phyloP scores from a whole-genome alignment of 345 rosid genomes.

The Lagerstroemia speciosa region DNA sequence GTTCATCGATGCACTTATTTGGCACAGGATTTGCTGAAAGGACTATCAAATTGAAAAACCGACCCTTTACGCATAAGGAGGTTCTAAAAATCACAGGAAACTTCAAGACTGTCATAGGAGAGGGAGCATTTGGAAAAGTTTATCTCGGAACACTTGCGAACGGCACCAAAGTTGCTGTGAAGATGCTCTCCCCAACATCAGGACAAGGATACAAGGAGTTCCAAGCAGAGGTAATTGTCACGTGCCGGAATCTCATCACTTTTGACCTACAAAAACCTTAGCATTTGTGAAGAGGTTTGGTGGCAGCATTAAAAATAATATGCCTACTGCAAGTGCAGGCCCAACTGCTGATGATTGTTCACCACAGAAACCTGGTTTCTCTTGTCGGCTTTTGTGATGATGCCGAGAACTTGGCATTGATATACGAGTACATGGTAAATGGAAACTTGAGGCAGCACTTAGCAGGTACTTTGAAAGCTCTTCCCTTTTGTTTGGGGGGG shows the following conservation, averaged over 20 bases:
- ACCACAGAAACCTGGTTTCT: constrained; percentile 44
- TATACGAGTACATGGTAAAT: constrained; percentile 53
- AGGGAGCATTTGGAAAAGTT: constrained; percentile 30
- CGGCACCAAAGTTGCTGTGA: constrained; percentile 17
- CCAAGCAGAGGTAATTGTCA: constrained; percentile 11
- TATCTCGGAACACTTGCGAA: constrained; percentile 10
- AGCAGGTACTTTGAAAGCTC: constrained; percentile 21
- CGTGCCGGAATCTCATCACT: background rate
- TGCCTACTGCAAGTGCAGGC: constrained; percentile 21
- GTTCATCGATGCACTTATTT: background rate
- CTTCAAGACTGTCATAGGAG: constrained; percentile 16
- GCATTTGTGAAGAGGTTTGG: background rate
- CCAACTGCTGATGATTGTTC: constrained; percentile 42
- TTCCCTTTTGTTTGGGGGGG: too few species aligned
- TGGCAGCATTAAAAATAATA: background rate
- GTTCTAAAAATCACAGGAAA: constrained; percentile 13
- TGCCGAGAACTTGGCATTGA: constrained; percentile 24
- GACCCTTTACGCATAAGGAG: constrained; percentile 7
- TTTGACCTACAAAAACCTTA: background rate
- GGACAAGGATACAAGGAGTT: constrained; percentile 19
- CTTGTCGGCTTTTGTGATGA: constrained; percentile 48
- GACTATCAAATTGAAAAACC: constrained; percentile 8
- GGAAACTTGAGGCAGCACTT: constrained; percentile 39
- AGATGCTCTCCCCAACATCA: constrained; percentile 16
- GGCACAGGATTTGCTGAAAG: background rate